A percentile compares a stretch with the other conserved stretches of the same genome.
phyloP scores from a whole-genome alignment of 2,329 filamentous ascomycete genomes.

The Bipolaris bicolor region DNA sequence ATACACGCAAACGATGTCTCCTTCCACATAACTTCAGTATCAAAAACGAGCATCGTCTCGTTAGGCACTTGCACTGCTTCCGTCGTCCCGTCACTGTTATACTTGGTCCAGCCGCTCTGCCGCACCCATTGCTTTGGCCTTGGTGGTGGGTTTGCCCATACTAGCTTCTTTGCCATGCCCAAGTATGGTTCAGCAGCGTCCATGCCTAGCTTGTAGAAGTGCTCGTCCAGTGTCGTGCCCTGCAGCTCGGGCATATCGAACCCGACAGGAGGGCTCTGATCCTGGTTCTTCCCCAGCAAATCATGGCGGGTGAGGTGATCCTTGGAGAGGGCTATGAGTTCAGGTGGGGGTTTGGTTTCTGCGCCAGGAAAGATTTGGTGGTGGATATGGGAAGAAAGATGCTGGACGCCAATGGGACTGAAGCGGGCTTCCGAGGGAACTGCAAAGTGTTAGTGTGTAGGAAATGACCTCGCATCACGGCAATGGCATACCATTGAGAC shows the following conservation, averaged over 20 bases:
- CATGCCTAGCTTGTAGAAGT: slow-evolving; percentile 86
- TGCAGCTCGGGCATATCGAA: slow-evolving; percentile 85
- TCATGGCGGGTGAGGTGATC: slow-evolving; percentile 87
- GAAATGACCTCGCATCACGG: not conserved
- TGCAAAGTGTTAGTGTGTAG: slow-evolving; percentile 12
- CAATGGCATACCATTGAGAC: slow-evolving; percentile 31
- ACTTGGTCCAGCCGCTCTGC: slow-evolving; percentile 93
- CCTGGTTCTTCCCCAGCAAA: slow-evolving; percentile 86
- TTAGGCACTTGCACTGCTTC: slow-evolving; percentile 78
- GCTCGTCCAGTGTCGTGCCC: slow-evolving; percentile 84
- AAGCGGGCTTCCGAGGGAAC: slow-evolving; percentile 67
- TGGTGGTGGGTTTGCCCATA: slow-evolving; percentile 63
- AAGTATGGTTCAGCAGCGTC: slow-evolving; percentile 89
- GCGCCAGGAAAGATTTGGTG: slow-evolving; percentile 76
- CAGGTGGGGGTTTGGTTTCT: slow-evolving; percentile 62
- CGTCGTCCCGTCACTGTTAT: slow-evolving; percentile 73
- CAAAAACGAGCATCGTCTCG: slow-evolving; percentile 85
- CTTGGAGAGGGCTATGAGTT: slow-evolving; percentile 78
- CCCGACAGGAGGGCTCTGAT: slow-evolving; percentile 72
- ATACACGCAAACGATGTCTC: slow-evolving; percentile 92
- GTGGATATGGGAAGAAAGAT: slow-evolving; percentile 83
- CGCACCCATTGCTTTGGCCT: slow-evolving; percentile 75
- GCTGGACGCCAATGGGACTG: slow-evolving; percentile 94
- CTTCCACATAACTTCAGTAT: slow-evolving; percentile 97
- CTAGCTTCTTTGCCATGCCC: slow-evolving; percentile 74